Base-by-base conservation (phyloP, 2,329 filamentous ascomycete genomes). In the Penicillium sclerotigenum region DNA sequence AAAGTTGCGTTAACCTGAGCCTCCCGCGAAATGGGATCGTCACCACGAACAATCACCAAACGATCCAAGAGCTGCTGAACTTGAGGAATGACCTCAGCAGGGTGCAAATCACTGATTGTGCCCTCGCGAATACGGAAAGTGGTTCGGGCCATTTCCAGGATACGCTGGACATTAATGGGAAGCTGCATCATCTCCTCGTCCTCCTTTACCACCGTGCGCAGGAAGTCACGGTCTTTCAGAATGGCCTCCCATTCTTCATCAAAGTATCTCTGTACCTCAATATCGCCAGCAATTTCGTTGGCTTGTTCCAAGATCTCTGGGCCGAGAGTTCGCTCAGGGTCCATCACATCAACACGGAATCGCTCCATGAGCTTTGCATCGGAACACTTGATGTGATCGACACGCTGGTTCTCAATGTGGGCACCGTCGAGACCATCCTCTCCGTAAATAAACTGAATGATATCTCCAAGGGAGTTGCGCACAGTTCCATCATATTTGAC, bases 401-500 rank as follows among this genome's bases (percentile, higher is more conserved):
- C 85, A 52, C 85, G 85, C 75, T 99, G 95, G 68, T 91, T 90
- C 78, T 99, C 94, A 56, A 99, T 97, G 73, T 88, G 85, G 62
- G 89, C 89, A 69, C 90, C 95, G 73, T 99, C 95, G 8, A 97
- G 83, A 69, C 94, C 95, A 74, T 99, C 95, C 73, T 99, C 94
- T 70, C 94, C 94, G 65, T 99, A 99, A 59, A 97, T 82, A 78
- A 99, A 99, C 71, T 99, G 93, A 52, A 99, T 87, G 60, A 99
- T 89, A 67, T 99, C 95, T 43, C 94, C 94, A 42, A 97, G 82
- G 2, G 94, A 99, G 76, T 99, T 99, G 57, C 94, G 88, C 28
- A 99, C 91, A 6, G 94, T 99, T 60, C 93, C 93, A 68, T 99
- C 94, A 71, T 99, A 99, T 70, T 95, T 95, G 57, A 93, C 92